Evolutionary conservation across 2,329 filamentous ascomycete species (phyloP).

Genomic region (Botryotinia narcissicola): DNA sequence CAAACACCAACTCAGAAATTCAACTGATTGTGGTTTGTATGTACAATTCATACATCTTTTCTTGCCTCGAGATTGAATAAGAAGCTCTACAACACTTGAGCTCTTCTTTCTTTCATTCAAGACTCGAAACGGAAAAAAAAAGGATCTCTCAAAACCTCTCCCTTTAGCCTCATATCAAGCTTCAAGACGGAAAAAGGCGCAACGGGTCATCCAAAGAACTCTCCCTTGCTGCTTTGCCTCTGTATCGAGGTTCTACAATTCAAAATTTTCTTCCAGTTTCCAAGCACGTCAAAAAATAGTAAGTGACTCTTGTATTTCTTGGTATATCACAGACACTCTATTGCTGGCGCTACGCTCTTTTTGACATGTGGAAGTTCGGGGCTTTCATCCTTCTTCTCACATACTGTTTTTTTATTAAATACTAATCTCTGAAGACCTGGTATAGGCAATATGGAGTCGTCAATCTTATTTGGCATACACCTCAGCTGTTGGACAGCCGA

Average conservation of each 20-base stretch:
- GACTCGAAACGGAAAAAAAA: neutral
- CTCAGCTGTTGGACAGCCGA: too few relatives aligned
- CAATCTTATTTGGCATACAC: too few relatives aligned
- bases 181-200: too few relatives aligned
- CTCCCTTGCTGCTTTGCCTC: neutral
- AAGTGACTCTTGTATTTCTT: neutral
- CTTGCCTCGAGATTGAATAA: neutral
- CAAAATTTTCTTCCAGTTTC: neutral
- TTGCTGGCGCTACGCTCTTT: neutral
- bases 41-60: neutral
- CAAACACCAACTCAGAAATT: neutral
- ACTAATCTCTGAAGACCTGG: too few relatives aligned
- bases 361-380: too few relatives aligned
- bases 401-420: too few relatives aligned
- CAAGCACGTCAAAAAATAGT: neutral
- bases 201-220: too few relatives aligned
- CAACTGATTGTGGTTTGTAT: neutral
- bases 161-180: too few relatives aligned
- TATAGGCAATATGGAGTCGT: too few relatives aligned
- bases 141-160: neutral
- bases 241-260: neutral
- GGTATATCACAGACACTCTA: neutral
- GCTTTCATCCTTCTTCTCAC: too few relatives aligned
- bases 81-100: neutral
- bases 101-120: neutral